phyloP scores from a whole-genome alignment of 345 rosid species.

The Limnanthes douglasii region DNA sequence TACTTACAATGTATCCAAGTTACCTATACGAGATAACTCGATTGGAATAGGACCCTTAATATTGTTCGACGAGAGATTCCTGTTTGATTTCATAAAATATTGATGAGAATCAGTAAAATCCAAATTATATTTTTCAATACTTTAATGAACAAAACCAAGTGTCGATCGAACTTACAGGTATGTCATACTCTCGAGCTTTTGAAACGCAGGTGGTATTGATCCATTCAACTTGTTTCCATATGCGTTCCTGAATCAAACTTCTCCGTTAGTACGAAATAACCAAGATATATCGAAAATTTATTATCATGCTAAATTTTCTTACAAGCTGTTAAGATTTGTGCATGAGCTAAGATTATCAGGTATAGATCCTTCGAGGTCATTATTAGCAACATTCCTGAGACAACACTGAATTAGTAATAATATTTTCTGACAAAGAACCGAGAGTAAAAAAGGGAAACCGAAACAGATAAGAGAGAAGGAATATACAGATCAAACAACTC shows the following conservation, averaged over 20 bases:
- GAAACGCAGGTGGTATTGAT: slow-evolving; percentile 61
- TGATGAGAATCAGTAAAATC: slow-evolving; percentile 3
- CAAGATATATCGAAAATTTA: too few species aligned
- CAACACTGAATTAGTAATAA: slow-evolving; percentile 3
- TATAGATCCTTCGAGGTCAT: slow-evolving; percentile 67
- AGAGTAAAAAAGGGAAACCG: too few species aligned
- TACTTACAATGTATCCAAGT: slow-evolving; percentile 83
- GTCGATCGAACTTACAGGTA: slow-evolving; percentile 59
- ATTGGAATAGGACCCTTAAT: slow-evolving; percentile 69
- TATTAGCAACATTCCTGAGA: slow-evolving; percentile 74
- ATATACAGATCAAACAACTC: slow-evolving; percentile 90
- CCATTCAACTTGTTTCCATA: slow-evolving; percentile 77
- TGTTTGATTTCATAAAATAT: slow-evolving; percentile 8
- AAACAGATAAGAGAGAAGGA: slow-evolving; percentile 1
- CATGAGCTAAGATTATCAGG: slow-evolving; percentile 85
- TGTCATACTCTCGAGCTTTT: slow-evolving; percentile 84
- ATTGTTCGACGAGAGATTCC: slow-evolving; percentile 75
- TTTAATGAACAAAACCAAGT: too few species aligned
- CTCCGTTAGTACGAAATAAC: too few species aligned
- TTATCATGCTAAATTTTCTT: too few species aligned
- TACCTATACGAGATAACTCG: slow-evolving; percentile 84
- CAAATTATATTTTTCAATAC: too few species aligned
- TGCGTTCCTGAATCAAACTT: slow-evolving; percentile 65
- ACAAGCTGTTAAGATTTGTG: slow-evolving; percentile 87
- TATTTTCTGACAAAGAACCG: background rate